phyloP scores from a whole-genome alignment of 2,329 filamentous ascomycete genomes.

The Colletotrichum sp. region DNA sequence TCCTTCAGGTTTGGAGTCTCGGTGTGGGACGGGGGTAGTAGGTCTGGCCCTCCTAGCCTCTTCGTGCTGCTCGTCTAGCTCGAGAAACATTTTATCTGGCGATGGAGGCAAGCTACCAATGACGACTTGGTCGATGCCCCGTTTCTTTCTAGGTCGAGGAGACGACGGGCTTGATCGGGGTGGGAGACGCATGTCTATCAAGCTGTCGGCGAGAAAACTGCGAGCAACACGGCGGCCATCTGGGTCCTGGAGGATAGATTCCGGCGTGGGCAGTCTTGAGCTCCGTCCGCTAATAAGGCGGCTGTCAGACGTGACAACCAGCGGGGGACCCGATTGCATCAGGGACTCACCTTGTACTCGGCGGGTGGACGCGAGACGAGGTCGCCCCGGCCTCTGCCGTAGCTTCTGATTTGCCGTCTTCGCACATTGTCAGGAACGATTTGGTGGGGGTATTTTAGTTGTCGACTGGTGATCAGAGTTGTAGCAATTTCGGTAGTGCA shows the following conservation, averaged over 20 bases:
- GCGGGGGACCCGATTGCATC: neutral
- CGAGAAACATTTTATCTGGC: constrained; percentile 8
- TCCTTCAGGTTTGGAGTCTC: neutral
- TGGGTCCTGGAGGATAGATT: neutral
- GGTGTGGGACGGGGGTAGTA: neutral
- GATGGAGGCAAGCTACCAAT: constrained; percentile 6
- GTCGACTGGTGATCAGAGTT: neutral
- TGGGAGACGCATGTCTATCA: constrained; percentile 13
- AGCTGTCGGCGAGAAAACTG: constrained; percentile 2
- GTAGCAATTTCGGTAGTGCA: neutral
- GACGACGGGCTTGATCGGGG: neutral
- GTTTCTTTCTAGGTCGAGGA: neutral
- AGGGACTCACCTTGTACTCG: constrained; percentile 8
- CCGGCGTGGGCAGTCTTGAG: constrained; percentile 7
- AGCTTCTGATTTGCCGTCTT: constrained; percentile 3
- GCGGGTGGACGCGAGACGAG: constrained; percentile 14
- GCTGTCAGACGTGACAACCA: constrained; percentile 4
- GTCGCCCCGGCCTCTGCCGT: neutral
- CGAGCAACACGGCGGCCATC: constrained; percentile 1
- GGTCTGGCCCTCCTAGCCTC: neutral
- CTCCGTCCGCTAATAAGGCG: neutral
- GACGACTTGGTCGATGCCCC: constrained; percentile 5
- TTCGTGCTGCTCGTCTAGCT: constrained; percentile 14
- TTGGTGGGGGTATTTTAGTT: neutral
- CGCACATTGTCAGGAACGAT: neutral